Evolutionary conservation across 148 eudicot genomes (phyloP).

Genomic region (Suaeda aralocaspica): DNA sequence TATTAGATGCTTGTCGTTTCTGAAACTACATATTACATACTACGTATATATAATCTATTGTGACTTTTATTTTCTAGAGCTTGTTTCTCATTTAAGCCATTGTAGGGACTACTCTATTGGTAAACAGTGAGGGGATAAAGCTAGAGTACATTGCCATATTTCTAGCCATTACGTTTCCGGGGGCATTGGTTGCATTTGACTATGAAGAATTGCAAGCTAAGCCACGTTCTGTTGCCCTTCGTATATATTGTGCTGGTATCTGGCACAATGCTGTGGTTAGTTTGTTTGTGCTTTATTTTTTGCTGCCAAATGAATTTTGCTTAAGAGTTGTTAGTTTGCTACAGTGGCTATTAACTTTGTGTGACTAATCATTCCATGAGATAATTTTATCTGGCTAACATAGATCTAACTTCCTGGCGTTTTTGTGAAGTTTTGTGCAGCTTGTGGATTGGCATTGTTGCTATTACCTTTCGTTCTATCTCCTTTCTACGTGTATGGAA

Average conservation of each 20-base stretch:
- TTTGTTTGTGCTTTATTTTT: not conserved
- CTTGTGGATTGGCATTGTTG: slow-evolving; percentile 68
- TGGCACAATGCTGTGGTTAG: slow-evolving; percentile 97
- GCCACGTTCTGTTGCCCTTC: slow-evolving; percentile 61
- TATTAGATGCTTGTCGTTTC: not conserved
- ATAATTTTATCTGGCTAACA: slow-evolving; percentile 3
- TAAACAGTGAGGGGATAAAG: slow-evolving; percentile 86
- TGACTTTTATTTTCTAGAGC: slow-evolving; percentile 8
- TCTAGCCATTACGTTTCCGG: slow-evolving; percentile 81
- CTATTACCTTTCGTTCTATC: slow-evolving; percentile 60
- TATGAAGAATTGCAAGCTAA: slow-evolving; percentile 52
- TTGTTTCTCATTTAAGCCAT: slow-evolving; percentile 35
- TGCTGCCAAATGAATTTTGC: not conserved
- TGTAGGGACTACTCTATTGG: slow-evolving; percentile 36
- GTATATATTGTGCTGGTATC: slow-evolving; percentile 92
- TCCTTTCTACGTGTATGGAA: slow-evolving; percentile 69
- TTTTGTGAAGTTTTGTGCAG: slow-evolving; percentile 64
- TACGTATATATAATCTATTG: not conserved
- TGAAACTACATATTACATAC: not conserved
- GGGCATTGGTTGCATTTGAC: slow-evolving; percentile 87
- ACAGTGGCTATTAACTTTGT: not conserved
- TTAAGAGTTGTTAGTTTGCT: not conserved
- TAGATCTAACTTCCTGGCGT: slow-evolving; percentile 28
- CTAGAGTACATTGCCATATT: slow-evolving; percentile 80
- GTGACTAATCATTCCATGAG: not conserved